Evolutionary conservation across 2,329 filamentous ascomycete genomes (phyloP).

Genomic region (Colletotrichum aenigma): DNA sequence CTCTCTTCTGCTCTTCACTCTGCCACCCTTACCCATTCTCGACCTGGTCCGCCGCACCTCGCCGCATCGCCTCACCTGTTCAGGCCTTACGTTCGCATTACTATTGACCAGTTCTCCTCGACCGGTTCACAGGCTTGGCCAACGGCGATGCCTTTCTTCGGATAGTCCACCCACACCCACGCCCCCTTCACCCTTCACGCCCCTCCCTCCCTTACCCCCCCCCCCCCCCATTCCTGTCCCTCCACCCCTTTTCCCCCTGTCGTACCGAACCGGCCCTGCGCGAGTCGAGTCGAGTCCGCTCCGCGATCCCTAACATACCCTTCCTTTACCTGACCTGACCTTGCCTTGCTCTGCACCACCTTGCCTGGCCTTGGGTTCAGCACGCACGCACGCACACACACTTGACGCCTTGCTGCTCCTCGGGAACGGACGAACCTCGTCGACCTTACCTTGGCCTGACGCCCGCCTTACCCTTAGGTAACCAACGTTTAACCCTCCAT

Average conservation of each 20-base stretch:
- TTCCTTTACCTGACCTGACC: neutral
- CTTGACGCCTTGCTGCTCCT: neutral
- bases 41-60: neutral
- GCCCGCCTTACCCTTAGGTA: neutral
- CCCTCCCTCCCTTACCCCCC: neutral
- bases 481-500: neutral
- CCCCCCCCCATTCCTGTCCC: neutral
- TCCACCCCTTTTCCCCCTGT: neutral
- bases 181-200: neutral
- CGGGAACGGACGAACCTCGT: neutral
- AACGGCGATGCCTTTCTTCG: neutral
- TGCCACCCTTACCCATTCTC: neutral
- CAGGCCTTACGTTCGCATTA: neutral
- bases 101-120: neutral
- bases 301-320: slow-evolving; percentile 15
- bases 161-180: neutral
- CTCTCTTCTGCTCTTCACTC: neutral
- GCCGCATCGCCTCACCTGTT: neutral
- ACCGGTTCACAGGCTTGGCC: neutral
- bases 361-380: neutral
- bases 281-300: slow-evolving; percentile 5
- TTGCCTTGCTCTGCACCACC: neutral
- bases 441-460: neutral
- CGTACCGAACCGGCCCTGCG: neutral
- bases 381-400: neutral